phyloP scores from a whole-genome alignment of 805 yeast species.

The Barnettozyma populi region DNA sequence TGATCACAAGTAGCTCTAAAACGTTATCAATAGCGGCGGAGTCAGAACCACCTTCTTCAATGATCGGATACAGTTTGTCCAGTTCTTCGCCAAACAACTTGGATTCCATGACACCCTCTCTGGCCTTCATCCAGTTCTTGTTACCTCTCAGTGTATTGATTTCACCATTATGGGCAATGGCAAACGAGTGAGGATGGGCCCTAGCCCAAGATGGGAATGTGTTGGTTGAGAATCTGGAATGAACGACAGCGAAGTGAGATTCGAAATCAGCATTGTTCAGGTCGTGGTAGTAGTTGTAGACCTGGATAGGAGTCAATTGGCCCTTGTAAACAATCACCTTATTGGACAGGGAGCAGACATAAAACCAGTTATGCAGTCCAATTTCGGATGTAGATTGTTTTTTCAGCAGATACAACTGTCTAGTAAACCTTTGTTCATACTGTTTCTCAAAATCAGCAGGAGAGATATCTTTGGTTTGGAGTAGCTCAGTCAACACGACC shows the following conservation, averaged over 20 bases:
- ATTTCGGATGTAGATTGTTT: conserved; percentile 87
- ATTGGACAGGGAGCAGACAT: conserved; percentile 86
- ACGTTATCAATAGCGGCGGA: conserved; percentile 98
- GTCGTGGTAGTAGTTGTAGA: conserved; percentile 91
- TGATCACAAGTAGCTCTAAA: conserved; percentile 81
- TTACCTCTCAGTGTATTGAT: conserved; percentile 95
- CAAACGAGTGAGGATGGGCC: conserved; percentile 91
- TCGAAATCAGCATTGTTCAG: conserved; percentile 85
- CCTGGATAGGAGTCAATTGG: conserved; percentile 95
- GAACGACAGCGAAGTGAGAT: conserved; percentile 94
- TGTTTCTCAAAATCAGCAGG: conserved; percentile 49
- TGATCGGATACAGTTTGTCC: conserved; percentile 87
- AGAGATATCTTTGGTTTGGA: conserved; percentile 32
- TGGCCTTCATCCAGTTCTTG: conserved; percentile 98
- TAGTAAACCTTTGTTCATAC: conserved; percentile 67
- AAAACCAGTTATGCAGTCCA: conserved; percentile 96
- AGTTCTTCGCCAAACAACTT: conserved; percentile 84
- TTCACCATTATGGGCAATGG: conserved; percentile 97
- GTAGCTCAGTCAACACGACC: conserved; percentile 58
- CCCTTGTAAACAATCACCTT: conserved; percentile 95
- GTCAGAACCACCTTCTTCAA: conserved; percentile 98
- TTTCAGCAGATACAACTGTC: conserved; percentile 77
- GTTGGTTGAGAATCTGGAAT: conserved; percentile 95
- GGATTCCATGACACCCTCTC: conserved; percentile 94
- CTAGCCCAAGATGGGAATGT: conserved; percentile 99